A percentile compares a stretch with the other conserved stretches of the same genome.
Conservation (phyloP, 192 early-diverging fungal genomes). For the Jimgerdemannia flammicorona region DNA sequence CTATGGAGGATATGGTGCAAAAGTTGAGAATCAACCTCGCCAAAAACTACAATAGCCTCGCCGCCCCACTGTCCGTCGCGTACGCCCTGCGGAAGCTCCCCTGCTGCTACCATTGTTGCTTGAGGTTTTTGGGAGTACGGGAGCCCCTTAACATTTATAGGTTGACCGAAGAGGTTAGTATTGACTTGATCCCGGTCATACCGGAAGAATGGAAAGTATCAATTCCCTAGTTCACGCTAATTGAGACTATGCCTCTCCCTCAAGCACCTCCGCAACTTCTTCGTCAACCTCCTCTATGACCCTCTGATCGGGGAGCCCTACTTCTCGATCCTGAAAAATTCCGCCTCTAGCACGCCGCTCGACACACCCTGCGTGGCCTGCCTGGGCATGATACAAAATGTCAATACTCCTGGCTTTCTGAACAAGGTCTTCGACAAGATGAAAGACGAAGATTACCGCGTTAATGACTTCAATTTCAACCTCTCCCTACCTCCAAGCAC, state of each 20-base stretch:
- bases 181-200: not conserved
- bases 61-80: not conserved
- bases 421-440: slow-evolving; percentile 7
- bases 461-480: slow-evolving; percentile 31
- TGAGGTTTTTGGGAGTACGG: not conserved
- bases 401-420: not conserved
- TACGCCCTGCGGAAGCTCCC: not conserved
- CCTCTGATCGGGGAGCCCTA: not conserved
- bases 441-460: slow-evolving; percentile 25
- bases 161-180: not conserved
- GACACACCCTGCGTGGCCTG: not conserved
- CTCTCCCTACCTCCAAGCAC: slow-evolving; percentile 37
- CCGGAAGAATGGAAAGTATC: not conserved
- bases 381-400: not conserved
- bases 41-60: not conserved
- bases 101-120: not conserved
- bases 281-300: not conserved
- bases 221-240: not conserved
- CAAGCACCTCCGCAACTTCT: not conserved
- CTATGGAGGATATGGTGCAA: not conserved
- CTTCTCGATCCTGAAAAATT: not conserved
- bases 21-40: not conserved
- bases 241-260: not conserved
- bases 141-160: not conserved
- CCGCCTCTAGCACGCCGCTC: not conserved